Conservation (phyloP, 2,329 filamentous ascomycete genomes). For the Cladosporium sp. region DNA sequence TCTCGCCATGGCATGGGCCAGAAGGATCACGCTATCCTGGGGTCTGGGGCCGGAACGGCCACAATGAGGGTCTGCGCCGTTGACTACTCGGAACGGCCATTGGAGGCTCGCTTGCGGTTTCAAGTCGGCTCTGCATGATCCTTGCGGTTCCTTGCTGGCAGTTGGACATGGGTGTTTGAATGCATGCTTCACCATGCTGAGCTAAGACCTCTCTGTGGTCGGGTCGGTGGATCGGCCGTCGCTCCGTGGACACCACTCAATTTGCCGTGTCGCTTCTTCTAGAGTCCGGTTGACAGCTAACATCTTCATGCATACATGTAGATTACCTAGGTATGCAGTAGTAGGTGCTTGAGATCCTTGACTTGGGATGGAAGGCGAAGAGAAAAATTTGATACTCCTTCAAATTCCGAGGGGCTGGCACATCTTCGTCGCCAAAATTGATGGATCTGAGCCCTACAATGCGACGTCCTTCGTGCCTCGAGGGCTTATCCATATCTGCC, state of each 20-base stretch:
- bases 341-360: no score
- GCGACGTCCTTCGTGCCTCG: no score
- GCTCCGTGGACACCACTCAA: neutral
- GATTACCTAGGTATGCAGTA: no score
- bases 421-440: no score
- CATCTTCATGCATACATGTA: no score
- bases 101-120: neutral
- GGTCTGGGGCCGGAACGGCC: neutral
- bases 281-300: neutral
- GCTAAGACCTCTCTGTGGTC: neutral
- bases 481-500: no score
- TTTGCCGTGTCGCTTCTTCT: neutral
- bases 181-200: neutral
- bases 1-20: neutral
- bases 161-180: neutral
- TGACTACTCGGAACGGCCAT: neutral
- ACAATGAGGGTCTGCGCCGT: neutral
- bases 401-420: no score
- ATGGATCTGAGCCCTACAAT: no score
- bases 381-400: no score
- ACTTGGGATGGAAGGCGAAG: no score
- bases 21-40: conserved; percentile 1
- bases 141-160: neutral
- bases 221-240: neutral
- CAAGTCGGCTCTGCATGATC: neutral